phyloP scores from a whole-genome alignment of 2,329 filamentous ascomycete species.

The Claviceps sp. region DNA sequence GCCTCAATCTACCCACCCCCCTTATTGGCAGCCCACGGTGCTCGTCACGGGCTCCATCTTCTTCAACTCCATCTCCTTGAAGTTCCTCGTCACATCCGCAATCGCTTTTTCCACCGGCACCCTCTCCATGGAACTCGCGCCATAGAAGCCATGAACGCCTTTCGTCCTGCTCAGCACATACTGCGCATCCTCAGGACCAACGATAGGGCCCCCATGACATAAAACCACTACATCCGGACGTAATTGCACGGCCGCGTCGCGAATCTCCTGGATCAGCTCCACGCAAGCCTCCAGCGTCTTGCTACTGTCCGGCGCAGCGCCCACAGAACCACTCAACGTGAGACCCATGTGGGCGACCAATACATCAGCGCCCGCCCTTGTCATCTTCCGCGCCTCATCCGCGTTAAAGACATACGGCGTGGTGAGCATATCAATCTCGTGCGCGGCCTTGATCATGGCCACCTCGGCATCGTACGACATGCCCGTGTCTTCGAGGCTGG shows the following conservation, averaged over 20 bases:
- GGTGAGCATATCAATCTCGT: constrained; percentile 46
- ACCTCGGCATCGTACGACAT: constrained; percentile 58
- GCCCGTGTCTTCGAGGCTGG: constrained; percentile 56
- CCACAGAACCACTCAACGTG: constrained; percentile 51
- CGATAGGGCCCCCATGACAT: constrained; percentile 58
- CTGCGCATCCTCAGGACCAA: constrained; percentile 46
- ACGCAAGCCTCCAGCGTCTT: constrained; percentile 53
- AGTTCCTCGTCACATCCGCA: constrained; percentile 24
- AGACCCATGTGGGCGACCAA: constrained; percentile 57
- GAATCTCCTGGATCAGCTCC: constrained; percentile 45
- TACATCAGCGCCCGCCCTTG: constrained; percentile 50
- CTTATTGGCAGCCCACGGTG: not conserved
- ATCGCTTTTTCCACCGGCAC: constrained; percentile 56
- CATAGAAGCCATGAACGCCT: constrained; percentile 58
- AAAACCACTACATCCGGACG: constrained; percentile 43
- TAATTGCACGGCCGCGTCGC: constrained; percentile 44
- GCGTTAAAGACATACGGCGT: constrained; percentile 57
- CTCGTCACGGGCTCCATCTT: not conserved
- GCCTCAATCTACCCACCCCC: too few relatives aligned
- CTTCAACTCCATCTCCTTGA: constrained; percentile 2
- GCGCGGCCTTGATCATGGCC: constrained; percentile 49
- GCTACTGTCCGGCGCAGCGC: constrained; percentile 37
- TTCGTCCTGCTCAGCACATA: constrained; percentile 46
- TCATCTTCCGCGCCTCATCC: constrained; percentile 49
- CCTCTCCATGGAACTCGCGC: constrained; percentile 56